Evolutionary conservation across 768 basidiomycete species (phyloP).

Genomic region (Russula brevipes): DNA sequence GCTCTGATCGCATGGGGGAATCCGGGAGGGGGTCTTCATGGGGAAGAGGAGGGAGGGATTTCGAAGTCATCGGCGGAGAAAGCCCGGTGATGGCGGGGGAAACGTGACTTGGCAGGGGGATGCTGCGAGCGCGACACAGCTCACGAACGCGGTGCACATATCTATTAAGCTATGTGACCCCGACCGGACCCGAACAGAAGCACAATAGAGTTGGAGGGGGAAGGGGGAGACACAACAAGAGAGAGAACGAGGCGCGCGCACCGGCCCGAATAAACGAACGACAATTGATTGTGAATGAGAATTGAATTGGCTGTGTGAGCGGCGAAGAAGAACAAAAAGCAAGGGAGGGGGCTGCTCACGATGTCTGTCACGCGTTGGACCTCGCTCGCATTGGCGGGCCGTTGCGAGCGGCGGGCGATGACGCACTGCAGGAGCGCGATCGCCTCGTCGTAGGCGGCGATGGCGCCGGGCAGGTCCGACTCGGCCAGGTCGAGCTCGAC

Average conservation of each 20-base stretch:
- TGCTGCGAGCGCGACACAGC: background rate
- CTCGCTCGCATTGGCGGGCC: background rate
- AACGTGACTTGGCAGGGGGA: slow-evolving; percentile 6
- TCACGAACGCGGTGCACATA: slow-evolving; percentile 12
- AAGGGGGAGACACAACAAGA: too few relatives aligned
- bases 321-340: background rate
- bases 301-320: too few relatives aligned
- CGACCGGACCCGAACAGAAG: too few relatives aligned
- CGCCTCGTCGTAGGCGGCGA: slow-evolving; percentile 9
- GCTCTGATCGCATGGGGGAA: background rate
- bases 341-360: background rate
- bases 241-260: too few relatives aligned
- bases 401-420: slow-evolving; percentile 16
- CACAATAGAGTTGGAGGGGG: background rate
- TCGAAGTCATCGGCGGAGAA: background rate
- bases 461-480: background rate
- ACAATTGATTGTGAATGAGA: too few relatives aligned
- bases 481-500: slow-evolving; percentile 4
- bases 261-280: too few relatives aligned
- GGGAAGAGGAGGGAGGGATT: background rate
- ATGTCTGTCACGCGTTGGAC: slow-evolving; percentile 10
- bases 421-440: slow-evolving; percentile 42
- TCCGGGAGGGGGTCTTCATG: background rate
- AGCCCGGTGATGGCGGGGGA: background rate
- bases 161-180: slow-evolving; percentile 3